Conservation (phyloP, 306 rosid genomes). For the Ammopiptanthus mongolicus region DNA sequence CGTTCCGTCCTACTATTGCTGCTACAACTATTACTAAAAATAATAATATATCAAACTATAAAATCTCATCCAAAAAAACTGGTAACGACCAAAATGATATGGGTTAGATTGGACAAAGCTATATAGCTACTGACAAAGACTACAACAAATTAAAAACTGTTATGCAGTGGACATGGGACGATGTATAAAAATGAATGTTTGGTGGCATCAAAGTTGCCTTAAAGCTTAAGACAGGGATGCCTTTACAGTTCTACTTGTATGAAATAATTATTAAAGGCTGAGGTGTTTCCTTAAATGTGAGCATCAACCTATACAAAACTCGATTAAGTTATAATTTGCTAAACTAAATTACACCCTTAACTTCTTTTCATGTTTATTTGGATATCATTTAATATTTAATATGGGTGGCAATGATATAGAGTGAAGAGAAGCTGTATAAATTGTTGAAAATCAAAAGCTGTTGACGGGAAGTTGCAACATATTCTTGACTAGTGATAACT, state of each 20-base stretch:
- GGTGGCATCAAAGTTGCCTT: slow-evolving; percentile 18
- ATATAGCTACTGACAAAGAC: too few species aligned
- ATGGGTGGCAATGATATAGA: not conserved
- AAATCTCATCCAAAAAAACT: not conserved
- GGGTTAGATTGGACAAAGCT: too few species aligned
- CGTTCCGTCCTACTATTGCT: too few species aligned
- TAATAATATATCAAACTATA: too few species aligned
- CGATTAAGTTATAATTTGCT: not conserved
- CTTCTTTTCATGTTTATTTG: not conserved
- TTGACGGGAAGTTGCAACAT: not conserved
- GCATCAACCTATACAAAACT: not conserved
- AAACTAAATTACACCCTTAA: not conserved
- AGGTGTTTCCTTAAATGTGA: not conserved
- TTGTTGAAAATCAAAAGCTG: not conserved
- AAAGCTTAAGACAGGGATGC: not conserved
- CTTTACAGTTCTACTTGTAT: not conserved
- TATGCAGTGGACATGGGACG: not conserved
- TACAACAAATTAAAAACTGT: not conserved
- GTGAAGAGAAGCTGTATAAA: not conserved
- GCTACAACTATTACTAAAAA: too few species aligned
- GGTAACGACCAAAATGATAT: not conserved
- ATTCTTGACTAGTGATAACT: too few species aligned
- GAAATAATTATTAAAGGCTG: not conserved
- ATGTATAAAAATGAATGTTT: slow-evolving; percentile 21
- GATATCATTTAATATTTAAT: not conserved